Conservation (phyloP, 306 rosid genomes). For the Rosa chinensis region DNA sequence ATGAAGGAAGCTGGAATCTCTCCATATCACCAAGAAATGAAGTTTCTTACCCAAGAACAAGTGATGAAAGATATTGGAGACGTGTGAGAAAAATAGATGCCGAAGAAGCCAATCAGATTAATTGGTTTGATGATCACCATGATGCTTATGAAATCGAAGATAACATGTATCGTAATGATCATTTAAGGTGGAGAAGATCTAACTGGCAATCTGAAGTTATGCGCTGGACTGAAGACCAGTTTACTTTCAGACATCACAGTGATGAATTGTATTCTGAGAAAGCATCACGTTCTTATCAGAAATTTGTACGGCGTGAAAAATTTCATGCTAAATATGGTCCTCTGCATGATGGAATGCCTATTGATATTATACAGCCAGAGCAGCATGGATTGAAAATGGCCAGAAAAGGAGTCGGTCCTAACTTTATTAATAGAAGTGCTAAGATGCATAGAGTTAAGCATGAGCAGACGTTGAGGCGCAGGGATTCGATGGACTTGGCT, state of each 20-base stretch:
- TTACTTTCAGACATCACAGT: slow-evolving; percentile 34
- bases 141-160: slow-evolving; percentile 41
- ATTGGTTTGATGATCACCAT: slow-evolving; percentile 34
- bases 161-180: slow-evolving; percentile 32
- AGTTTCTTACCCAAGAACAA: slow-evolving; percentile 31
- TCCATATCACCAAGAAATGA: slow-evolving; percentile 30
- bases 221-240: slow-evolving; percentile 47
- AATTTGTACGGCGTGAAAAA: slow-evolving; percentile 18
- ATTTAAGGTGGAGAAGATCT: slow-evolving; percentile 29
- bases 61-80: slow-evolving; percentile 32
- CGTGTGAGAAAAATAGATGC: slow-evolving; percentile 26
- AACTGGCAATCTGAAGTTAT: slow-evolving; percentile 36
- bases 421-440: slow-evolving; percentile 34
- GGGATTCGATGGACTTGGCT: slow-evolving; percentile 53
- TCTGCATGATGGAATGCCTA: slow-evolving; percentile 33
- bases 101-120: slow-evolving; percentile 29
- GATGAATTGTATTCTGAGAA: slow-evolving; percentile 14
- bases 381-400: slow-evolving; percentile 28
- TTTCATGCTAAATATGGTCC: slow-evolving; percentile 28
- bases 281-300: slow-evolving; percentile 28
- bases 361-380: slow-evolving; percentile 34
- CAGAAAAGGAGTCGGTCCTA: slow-evolving; percentile 32
- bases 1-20: slow-evolving; percentile 17
- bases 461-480: slow-evolving; percentile 45
- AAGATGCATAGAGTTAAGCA: slow-evolving; percentile 38